Evolutionary conservation across 2,329 filamentous ascomycete genomes (phyloP), one percentile per base, ranked within the genome.

Genomic region (Pyricularia sp.): DNA sequence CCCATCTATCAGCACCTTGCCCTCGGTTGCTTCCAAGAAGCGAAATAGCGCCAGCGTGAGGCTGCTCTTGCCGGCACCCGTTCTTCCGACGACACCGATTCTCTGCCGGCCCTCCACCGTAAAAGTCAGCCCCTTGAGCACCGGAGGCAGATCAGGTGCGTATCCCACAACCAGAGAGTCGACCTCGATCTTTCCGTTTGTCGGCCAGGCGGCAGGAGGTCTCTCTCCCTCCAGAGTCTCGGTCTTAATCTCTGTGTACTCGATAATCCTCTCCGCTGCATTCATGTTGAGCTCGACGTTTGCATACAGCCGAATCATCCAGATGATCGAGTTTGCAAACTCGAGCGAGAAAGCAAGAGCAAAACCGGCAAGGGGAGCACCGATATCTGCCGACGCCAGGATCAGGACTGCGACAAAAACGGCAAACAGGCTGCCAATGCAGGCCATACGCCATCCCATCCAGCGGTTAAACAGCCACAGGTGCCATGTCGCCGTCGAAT

Each of bases 201-300:
- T 86, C 0, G 92, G 92, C 92, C 92, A 95, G 0, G 28, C 86
- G 1, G 90, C 89, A 0, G 91, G 88, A 0, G 89, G 86, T 26
- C 83, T 81, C 25, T 79, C 76, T 14, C 89, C 90, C 14, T 81
- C 86, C 63, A 89, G 85, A 25, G 86, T 83, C 76, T 93, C 91
- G 0, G 86, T 92, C 36, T 85, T 80, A 10, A 93, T 82, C 65
- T 88, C 85, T 0, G 88, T 85, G 76, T 94, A 94, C 76, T 94
- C 92, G 4, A 92, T 81, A 30, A 94, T 87, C 33, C 92, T 84
- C 78, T 94, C 92, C 0, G 89, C 88, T 0, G 90, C 86, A 73
- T 93, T 93, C 90, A 94, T 93, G 74, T 92, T 87, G 4, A 94
- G 80, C 75, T 94, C 92, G 25, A 93, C 80, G 71, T 87, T 88